A percentile compares a stretch with the other conserved stretches of the same genome.
Evolutionary conservation across 2,329 filamentous ascomycete genomes (phyloP).

Genomic region (Penicillium sp.): DNA sequence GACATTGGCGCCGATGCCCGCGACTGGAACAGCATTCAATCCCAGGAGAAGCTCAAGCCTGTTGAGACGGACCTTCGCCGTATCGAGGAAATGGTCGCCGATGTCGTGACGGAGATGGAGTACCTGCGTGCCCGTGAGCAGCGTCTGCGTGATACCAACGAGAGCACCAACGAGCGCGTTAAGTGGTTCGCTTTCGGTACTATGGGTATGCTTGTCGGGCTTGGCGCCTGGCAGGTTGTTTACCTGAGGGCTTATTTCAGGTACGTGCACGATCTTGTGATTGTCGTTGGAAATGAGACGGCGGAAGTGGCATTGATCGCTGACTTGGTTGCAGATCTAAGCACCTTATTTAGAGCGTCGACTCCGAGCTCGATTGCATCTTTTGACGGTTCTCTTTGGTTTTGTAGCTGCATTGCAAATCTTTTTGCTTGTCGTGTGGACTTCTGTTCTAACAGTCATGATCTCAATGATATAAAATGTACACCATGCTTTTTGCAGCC

Average conservation of each 20-base stretch:
- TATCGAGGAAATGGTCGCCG: slow-evolving; percentile 85
- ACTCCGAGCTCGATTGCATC: slow-evolving; percentile 18
- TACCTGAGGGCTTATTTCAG: slow-evolving; percentile 98
- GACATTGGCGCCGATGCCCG: slow-evolving; percentile 96
- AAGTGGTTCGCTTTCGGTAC: slow-evolving; percentile 98
- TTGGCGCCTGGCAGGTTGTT: slow-evolving; percentile 96
- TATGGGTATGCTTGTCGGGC: slow-evolving; percentile 82
- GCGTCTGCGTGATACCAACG: slow-evolving; percentile 96
- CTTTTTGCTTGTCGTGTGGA: slow-evolving; percentile 18
- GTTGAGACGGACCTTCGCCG: slow-evolving; percentile 91
- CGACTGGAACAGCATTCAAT: slow-evolving; percentile 96
- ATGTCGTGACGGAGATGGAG: slow-evolving; percentile 94
- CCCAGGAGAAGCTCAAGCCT: slow-evolving; percentile 95
- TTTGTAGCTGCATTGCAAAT: slow-evolving; percentile 14
- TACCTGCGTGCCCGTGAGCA: slow-evolving; percentile 89
- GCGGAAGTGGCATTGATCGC: not conserved
- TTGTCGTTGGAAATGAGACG: not conserved
- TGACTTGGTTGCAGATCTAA: slow-evolving; percentile 56
- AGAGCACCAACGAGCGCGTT: slow-evolving; percentile 97
- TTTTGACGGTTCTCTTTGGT: slow-evolving; percentile 13
- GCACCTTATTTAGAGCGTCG: slow-evolving; percentile 62
- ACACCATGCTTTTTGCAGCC: slow-evolving; percentile 16
- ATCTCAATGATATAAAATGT: slow-evolving; percentile 32
- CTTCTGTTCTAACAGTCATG: slow-evolving; percentile 28
- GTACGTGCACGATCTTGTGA: slow-evolving; percentile 45